Evolutionary conservation across 2,329 filamentous ascomycete species (phyloP).

Genomic region (Aspergillus ruber): DNA sequence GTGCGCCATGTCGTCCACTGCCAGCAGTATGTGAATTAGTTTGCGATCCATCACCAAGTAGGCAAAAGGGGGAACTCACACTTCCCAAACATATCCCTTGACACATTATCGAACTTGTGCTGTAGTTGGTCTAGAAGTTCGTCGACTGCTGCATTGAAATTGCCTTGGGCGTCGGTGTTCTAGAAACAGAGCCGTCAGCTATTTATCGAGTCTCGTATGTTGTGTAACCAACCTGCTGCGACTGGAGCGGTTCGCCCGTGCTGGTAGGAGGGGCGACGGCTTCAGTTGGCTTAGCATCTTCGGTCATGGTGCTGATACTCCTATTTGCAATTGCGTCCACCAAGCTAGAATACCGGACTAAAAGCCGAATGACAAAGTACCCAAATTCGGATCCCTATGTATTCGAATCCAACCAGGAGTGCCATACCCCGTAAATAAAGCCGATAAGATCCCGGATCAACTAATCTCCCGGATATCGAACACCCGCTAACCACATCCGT

Average conservation of each 20-base stretch:
- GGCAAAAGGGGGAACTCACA: conserved; percentile 48
- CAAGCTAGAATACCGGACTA: too few relatives aligned
- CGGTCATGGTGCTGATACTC: conserved; percentile 13
- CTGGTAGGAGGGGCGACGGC: conserved; percentile 2
- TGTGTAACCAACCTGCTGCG: conserved; percentile 14
- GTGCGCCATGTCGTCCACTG: conserved; percentile 92
- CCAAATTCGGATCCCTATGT: too few relatives aligned
- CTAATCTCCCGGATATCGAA: conserved; percentile 7
- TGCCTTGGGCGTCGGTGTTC: conserved; percentile 41
- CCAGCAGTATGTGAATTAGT: not conserved
- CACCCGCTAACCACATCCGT: conserved; percentile 6
- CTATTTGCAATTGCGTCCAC: too few relatives aligned
- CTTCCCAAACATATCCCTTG: conserved; percentile 80
- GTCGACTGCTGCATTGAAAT: conserved; percentile 69
- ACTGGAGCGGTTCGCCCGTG: conserved; percentile 17
- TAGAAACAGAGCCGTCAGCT: conserved; percentile 1
- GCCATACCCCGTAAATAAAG: not conserved
- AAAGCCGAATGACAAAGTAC: too few relatives aligned
- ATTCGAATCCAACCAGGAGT: too few relatives aligned
- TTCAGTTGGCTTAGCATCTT: conserved; percentile 9
- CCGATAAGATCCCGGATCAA: conserved; percentile 23
- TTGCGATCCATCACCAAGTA: not conserved
- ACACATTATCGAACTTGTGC: conserved; percentile 77
- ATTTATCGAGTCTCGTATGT: not conserved
- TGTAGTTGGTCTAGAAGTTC: conserved; percentile 79